Evolutionary conservation across 768 basidiomycete species (phyloP).

Genomic region (Kwoniella sp.): DNA sequence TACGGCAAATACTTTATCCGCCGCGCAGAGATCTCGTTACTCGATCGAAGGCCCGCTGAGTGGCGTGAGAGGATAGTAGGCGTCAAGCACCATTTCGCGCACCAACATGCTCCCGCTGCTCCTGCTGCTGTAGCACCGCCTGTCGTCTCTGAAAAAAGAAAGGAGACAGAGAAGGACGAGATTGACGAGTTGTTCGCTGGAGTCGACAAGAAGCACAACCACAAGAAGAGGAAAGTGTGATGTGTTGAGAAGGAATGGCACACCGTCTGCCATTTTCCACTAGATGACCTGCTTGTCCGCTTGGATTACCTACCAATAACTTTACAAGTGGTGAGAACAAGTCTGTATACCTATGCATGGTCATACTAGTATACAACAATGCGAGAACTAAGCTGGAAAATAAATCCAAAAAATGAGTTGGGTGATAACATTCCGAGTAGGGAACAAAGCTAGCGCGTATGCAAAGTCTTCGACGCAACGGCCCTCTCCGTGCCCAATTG

Average conservation of each 20-base stretch:
- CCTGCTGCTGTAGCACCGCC: neutral
- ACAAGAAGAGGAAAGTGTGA: conserved; percentile 15
- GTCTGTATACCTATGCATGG: neutral
- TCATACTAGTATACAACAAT: conserved; percentile 16
- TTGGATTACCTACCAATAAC: too few relatives aligned
- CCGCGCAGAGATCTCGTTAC: conserved; percentile 64
- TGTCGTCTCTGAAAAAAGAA: conserved; percentile 24
- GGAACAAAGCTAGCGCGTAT: too few relatives aligned
- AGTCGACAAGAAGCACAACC: conserved; percentile 39
- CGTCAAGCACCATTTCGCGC: conserved; percentile 51
- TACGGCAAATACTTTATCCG: conserved; percentile 87
- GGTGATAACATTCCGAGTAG: too few relatives aligned
- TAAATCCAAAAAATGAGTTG: neutral
- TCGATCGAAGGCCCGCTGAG: conserved; percentile 76
- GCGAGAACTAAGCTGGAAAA: neutral
- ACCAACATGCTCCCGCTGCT: conserved; percentile 28
- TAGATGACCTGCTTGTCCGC: too few relatives aligned
- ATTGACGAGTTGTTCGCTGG: conserved; percentile 51
- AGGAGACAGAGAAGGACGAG: conserved; percentile 45
- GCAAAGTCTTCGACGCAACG: too few relatives aligned
- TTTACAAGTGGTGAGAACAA: too few relatives aligned
- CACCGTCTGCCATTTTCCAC: neutral
- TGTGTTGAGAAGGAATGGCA: too few relatives aligned
- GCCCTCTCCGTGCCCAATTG: too few relatives aligned
- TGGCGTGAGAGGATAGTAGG: conserved; percentile 75